Conservation (phyloP, 2,329 filamentous ascomycete species). For the Trichoderma sp. region DNA sequence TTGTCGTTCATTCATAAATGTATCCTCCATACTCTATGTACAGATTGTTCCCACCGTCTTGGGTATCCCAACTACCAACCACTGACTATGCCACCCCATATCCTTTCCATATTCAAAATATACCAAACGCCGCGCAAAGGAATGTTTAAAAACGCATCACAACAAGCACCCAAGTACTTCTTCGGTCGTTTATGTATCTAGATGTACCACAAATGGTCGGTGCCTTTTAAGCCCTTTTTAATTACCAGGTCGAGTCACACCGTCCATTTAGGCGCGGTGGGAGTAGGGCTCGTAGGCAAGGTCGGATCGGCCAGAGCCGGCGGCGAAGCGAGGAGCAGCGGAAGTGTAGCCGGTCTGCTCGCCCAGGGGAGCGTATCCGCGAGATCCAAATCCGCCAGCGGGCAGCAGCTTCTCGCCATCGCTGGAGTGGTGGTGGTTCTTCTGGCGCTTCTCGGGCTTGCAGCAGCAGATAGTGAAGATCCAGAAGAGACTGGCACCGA, state of each 20-base stretch:
- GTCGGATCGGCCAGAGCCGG: slow-evolving; percentile 45
- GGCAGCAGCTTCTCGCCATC: slow-evolving; percentile 53
- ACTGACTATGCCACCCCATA: slow-evolving; percentile 4
- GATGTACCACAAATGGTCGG: not conserved
- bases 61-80: slow-evolving; percentile 17
- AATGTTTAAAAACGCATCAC: slow-evolving; percentile 1
- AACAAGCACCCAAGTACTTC: not conserved
- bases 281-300: slow-evolving; percentile 64
- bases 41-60: slow-evolving; percentile 17
- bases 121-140: slow-evolving; percentile 20
- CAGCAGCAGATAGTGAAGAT: slow-evolving; percentile 90
- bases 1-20: slow-evolving; percentile 18
- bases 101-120: not conserved
- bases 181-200: not conserved
- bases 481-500: slow-evolving; percentile 84
- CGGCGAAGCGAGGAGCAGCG: slow-evolving; percentile 35
- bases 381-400: slow-evolving; percentile 29
- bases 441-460: slow-evolving; percentile 46
- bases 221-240: not conserved
- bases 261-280: slow-evolving; percentile 46
- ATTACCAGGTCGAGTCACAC: not conserved
- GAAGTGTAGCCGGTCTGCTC: slow-evolving; percentile 39
- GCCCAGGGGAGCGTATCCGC: slow-evolving; percentile 37
- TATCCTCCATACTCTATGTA: slow-evolving; percentile 17
- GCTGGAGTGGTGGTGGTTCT: slow-evolving; percentile 33